phyloP scores from a whole-genome alignment of 2,329 filamentous ascomycete genomes.

The Trichoderma hamatum region DNA sequence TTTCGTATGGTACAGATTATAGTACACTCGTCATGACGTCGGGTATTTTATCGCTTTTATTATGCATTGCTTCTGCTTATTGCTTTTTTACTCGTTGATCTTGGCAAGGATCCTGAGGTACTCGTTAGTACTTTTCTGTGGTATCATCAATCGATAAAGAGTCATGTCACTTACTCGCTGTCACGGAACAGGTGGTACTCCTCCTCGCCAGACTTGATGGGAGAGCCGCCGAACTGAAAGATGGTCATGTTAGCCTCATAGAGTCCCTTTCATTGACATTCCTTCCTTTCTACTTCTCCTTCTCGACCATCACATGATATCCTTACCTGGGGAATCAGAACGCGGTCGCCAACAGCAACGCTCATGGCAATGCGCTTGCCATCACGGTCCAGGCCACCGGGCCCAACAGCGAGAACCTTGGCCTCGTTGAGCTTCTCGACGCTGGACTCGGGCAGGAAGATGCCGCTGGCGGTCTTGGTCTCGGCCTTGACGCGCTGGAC shows the following conservation, averaged over 20 bases:
- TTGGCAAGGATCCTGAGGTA: constrained; percentile 84
- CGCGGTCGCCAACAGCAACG: constrained; percentile 82
- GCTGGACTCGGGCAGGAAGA: constrained; percentile 95
- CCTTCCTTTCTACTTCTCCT: background rate
- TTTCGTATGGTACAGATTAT: constrained; percentile 42
- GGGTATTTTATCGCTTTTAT: constrained; percentile 24
- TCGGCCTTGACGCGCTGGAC: constrained; percentile 98
- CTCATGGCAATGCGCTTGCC: constrained; percentile 86
- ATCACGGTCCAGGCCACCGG: constrained; percentile 82
- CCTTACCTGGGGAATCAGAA: constrained; percentile 88
- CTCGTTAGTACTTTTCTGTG: constrained; percentile 26
- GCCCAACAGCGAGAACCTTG: constrained; percentile 92
- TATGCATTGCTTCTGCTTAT: background rate
- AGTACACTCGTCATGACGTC: constrained; percentile 37
- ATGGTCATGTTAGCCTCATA: background rate
- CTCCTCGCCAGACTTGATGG: constrained; percentile 96
- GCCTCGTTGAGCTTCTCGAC: constrained; percentile 99
- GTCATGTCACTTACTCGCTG: constrained; percentile 76
- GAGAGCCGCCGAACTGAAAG: constrained; percentile 82
- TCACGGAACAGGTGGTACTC: constrained; percentile 96
- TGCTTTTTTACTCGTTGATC: constrained; percentile 80
- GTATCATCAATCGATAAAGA: background rate
- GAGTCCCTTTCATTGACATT: background rate
- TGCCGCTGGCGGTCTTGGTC: constrained; percentile 91
- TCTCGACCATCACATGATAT: background rate